Percentiles rank a stretch among this genome's conserved stretches.
phyloP scores from a whole-genome alignment of 78 protist genomes.

The Capsaspora owczarzaki region DNA sequence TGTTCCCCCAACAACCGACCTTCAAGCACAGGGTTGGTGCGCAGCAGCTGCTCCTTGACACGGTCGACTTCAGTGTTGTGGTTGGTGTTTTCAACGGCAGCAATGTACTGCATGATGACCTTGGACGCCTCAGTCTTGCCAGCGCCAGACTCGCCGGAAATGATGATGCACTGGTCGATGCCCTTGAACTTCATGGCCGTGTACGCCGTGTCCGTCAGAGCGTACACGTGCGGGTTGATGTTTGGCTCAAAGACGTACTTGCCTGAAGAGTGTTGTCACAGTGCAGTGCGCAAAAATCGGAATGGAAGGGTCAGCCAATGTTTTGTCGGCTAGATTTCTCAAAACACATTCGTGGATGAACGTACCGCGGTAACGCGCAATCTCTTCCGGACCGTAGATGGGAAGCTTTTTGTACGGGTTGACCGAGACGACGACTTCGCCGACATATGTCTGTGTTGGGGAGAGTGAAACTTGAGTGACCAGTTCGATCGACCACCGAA shows the following conservation, averaged over 20 bases:
- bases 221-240: slow-evolving; percentile 66
- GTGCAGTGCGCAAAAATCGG: not conserved
- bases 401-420: slow-evolving; percentile 71
- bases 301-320: not conserved
- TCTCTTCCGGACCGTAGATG: slow-evolving; percentile 27
- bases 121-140: slow-evolving; percentile 26
- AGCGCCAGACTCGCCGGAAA: slow-evolving; percentile 35
- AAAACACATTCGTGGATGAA: slow-evolving; percentile 7
- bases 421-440: slow-evolving; percentile 70
- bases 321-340: not conserved
- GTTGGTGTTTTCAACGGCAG: slow-evolving; percentile 39
- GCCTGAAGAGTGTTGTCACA: not conserved
- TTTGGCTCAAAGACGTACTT: not conserved
- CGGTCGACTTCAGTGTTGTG: slow-evolving; percentile 22
- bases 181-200: slow-evolving; percentile 37
- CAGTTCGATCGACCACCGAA: too few species aligned
- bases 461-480: not conserved
- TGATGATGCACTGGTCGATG: slow-evolving; percentile 73
- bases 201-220: slow-evolving; percentile 68
- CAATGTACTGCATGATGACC: slow-evolving; percentile 78
- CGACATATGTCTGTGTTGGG: slow-evolving; percentile 56
- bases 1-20: too few species aligned
- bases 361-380: slow-evolving; percentile 28
- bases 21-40: slow-evolving; percentile 80
- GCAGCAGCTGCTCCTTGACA: slow-evolving; percentile 54